Percentiles rank a stretch among this genome's conserved stretches.
Conservation (phyloP, 1,139 yeast species). For the Yarrowia galli region DNA sequence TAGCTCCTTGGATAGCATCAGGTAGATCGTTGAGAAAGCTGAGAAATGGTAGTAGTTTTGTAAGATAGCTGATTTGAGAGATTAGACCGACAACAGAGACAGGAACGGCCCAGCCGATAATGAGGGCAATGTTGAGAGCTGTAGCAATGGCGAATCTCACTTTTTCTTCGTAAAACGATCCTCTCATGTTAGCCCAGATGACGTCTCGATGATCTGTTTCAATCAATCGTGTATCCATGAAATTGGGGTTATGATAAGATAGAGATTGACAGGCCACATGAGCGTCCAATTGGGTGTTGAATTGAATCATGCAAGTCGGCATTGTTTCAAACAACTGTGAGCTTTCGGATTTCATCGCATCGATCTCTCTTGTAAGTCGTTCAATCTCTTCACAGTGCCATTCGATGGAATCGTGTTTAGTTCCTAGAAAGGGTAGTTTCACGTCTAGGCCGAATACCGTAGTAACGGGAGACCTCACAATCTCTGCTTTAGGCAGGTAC, state of each 20-base stretch:
- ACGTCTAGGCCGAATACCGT: conserved; percentile 62
- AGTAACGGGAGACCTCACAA: neutral
- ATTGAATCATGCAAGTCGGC: conserved; percentile 81
- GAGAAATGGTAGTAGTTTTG: conserved; percentile 73
- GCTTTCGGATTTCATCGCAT: conserved; percentile 61
- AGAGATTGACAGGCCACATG: conserved; percentile 83
- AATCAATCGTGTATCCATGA: conserved; percentile 65
- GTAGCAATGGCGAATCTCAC: conserved; percentile 65
- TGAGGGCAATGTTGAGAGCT: conserved; percentile 62
- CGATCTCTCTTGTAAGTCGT: conserved; percentile 70
- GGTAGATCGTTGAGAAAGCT: conserved; percentile 77
- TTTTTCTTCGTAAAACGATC: conserved; percentile 84
- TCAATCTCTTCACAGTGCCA: conserved; percentile 73
- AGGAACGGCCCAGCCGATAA: conserved; percentile 91
- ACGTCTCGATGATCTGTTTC: conserved; percentile 83
- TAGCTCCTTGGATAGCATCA: conserved; percentile 67
- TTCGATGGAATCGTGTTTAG: conserved; percentile 67
- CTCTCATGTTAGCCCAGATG: conserved; percentile 83
- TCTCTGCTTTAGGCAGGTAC: conserved; percentile 2
- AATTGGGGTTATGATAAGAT: conserved; percentile 70
- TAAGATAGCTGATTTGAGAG: conserved; percentile 76
- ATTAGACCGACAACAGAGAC: conserved; percentile 95
- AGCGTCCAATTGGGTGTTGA: conserved; percentile 83
- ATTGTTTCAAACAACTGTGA: conserved; percentile 54
- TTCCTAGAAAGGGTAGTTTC: conserved; percentile 54